Conservation (phyloP, 2,329 filamentous ascomycete species). For the Claviceps humidiphila region DNA sequence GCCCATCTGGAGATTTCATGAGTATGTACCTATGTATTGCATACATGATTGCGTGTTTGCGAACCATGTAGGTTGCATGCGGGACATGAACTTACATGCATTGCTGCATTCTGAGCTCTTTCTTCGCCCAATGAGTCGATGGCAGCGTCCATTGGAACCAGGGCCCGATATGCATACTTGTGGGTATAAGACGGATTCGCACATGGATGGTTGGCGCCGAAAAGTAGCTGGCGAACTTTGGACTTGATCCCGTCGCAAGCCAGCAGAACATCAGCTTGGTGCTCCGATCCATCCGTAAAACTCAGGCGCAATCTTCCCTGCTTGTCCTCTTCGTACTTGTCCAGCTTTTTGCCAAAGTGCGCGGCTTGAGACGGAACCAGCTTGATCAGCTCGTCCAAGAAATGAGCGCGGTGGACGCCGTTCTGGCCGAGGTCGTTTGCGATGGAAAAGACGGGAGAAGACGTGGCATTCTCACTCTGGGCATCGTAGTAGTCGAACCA, state of each 20-base stretch:
- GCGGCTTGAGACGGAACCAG: constrained; percentile 21
- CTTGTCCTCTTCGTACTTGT: constrained; percentile 15
- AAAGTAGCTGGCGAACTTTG: constrained; percentile 32
- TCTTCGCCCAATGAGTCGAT: constrained; percentile 31
- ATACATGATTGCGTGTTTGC: neutral
- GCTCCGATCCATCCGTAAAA: constrained; percentile 24
- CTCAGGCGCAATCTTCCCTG: constrained; percentile 15
- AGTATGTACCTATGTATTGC: neutral
- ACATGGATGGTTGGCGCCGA: constrained; percentile 26
- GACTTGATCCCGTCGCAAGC: constrained; percentile 56
- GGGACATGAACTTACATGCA: constrained; percentile 2
- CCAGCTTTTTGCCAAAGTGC: constrained; percentile 22
- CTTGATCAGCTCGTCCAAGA: constrained; percentile 26
- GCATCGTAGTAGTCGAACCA: constrained; percentile 10
- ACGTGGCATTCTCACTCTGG: neutral
- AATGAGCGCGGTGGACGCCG: constrained; percentile 23
- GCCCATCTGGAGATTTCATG: constrained; percentile 1
- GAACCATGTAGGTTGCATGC: neutral
- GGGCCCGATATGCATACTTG: constrained; percentile 43
- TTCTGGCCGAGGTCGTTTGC: constrained; percentile 14
- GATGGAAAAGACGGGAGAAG: constrained; percentile 1
- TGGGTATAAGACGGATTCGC: constrained; percentile 32
- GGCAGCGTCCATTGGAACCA: constrained; percentile 36
- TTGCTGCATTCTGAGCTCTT: constrained; percentile 14
- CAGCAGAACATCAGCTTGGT: constrained; percentile 26